These are phyloP conservation scores for Phylloporus sp. DNA, from an alignment of 1,284 basidiomycete genomes.

Conservation along the genomic window DNA sequence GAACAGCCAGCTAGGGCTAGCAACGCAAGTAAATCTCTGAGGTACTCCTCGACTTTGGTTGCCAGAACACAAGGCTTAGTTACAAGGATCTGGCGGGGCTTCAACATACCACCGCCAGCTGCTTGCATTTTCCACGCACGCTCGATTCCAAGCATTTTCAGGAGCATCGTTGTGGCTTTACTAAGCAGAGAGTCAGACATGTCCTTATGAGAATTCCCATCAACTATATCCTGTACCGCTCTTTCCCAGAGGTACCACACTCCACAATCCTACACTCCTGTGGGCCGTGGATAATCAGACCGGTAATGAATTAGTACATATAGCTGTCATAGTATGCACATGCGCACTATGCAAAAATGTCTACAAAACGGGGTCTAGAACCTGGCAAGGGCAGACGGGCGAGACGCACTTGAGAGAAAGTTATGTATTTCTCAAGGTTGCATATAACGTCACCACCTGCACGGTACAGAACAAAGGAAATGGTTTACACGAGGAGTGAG, in stretches of 20 bases:
- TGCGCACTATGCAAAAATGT: no score
- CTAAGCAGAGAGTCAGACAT: conserved; percentile 45
- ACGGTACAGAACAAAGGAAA: no score
- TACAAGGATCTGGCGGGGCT: conserved; percentile 74
- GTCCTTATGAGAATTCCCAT: neutral
- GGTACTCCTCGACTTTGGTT: conserved; percentile 72
- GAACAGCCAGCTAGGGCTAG: conserved; percentile 50
- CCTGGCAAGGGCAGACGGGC: no score
- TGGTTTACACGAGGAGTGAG: no score
- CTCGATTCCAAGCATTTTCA: conserved; percentile 76
- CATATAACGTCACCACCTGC: no score
- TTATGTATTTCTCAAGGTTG: no score
- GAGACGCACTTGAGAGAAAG: no score
- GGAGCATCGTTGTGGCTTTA: conserved; percentile 79
- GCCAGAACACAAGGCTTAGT: conserved; percentile 74
- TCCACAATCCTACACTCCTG: conserved; percentile 71
- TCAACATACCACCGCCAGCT: conserved; percentile 33
- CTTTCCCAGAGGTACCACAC: conserved; percentile 63
- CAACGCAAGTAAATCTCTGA: conserved; percentile 58
- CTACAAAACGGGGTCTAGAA: no score
- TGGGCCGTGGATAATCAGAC: no score
- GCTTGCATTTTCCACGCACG: conserved; percentile 50
- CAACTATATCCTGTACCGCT: conserved; percentile 73
- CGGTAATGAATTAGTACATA: no score
- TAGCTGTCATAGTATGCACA: no score